These are phyloP conservation scores for Fraxinus velutina DNA, from an alignment of 305 asterid genomes.

Conservation along the genomic window DNA sequence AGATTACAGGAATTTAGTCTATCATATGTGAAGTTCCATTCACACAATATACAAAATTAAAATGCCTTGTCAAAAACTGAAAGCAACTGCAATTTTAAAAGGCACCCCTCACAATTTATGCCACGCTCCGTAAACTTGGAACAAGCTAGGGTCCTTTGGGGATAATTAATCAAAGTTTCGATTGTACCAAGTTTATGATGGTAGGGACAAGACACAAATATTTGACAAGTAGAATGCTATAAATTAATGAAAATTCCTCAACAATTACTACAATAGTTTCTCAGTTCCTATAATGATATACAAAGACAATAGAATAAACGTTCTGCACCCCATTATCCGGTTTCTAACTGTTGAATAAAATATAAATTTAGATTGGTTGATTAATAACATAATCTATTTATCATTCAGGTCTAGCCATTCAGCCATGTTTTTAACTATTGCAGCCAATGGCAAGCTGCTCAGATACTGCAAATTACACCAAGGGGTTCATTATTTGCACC, in stretches of 20 bases:
- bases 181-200: background rate
- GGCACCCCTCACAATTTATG: background rate
- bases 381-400: background rate
- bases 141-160: background rate
- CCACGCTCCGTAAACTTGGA: background rate
- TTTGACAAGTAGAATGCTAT: background rate
- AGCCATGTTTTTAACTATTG: background rate
- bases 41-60: background rate
- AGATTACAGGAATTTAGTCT: background rate
- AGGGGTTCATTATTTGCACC: background rate
- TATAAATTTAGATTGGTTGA: background rate
- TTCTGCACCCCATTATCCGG: background rate
- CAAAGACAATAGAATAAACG: background rate
- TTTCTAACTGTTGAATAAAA: background rate
- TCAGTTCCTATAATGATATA: background rate
- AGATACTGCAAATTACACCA: background rate
- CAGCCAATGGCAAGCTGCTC: background rate
- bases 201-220: background rate
- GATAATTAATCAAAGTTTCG: background rate
- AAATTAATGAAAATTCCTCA: background rate
- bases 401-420: background rate
- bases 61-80: background rate
- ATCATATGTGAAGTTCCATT: background rate
- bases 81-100: background rate
- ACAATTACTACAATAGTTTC: background rate